Base-by-base conservation (phyloP, 306 rosid genomes). In the Ziziphus jujuba region DNA sequence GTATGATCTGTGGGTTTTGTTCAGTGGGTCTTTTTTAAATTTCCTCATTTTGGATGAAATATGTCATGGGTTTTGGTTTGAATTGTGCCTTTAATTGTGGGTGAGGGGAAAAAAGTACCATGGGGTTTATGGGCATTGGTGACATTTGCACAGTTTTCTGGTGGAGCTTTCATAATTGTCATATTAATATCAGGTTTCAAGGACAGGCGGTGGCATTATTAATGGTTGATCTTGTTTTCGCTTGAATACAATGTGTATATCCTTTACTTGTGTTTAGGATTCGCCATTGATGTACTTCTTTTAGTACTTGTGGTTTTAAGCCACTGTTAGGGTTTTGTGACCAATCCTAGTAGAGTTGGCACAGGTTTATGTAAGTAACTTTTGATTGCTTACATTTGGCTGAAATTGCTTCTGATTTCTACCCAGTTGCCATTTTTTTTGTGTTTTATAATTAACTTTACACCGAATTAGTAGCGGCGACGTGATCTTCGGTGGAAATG, bases 1-100 rank as follows among this genome's bases (percentile, higher is more conserved):
- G n/a, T 63, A 58, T 76, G 77, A 81, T 83, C 82, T 80, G 44
- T 56, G 25, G 10, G 22, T 59, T 58, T 75, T 45, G 28, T 63
- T 31, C 43, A 50, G 20, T 59, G 63, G 47, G 16, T 61, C 24
- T 40, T 53, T 62, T 24, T 24, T 61, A 14, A 60, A 31, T 63
- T 75, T 59, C 9, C 59, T 16, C 45, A 14, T 22, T 69, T 63
- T 78, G 11, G 58, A 13, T 5, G 8, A 50, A 57, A 60, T 63
- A 50, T 34, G 35, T 23, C 40, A 64, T 73, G 73, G 56, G 60
- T 38, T 71, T 31, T 71, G 31, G 16, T 62, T 35, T 38, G 20
- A 56, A 58, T 71, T 65, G 5, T 15, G 13, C 49, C 19, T 62
- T 51, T 50, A 17, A 19, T 33, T 33, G 45, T 52, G 72, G 63